These are phyloP conservation scores for Uronychia setigera DNA, from an alignment of 73 alveolate species.

Conservation along the genomic window DNA sequence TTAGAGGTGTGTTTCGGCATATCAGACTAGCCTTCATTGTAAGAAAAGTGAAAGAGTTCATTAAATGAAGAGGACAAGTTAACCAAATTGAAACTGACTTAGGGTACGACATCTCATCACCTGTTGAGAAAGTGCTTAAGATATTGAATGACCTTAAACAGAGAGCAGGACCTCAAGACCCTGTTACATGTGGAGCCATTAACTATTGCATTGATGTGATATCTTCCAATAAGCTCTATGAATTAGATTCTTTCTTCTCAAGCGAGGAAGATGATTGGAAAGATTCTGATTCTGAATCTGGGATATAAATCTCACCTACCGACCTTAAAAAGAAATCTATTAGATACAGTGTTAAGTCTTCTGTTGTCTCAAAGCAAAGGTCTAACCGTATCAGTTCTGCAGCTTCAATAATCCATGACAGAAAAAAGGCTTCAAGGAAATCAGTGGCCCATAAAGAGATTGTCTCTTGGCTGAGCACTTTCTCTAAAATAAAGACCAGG, in stretches of 20 bases:
- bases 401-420: neutral
- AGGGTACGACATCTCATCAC: neutral
- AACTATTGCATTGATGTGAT: slow-evolving; percentile 6
- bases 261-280: neutral
- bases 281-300: neutral
- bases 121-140: neutral
- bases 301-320: neutral
- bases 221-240: slow-evolving; percentile 1
- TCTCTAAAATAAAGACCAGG: neutral
- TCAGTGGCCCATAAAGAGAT: neutral
- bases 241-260: neutral
- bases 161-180: neutral
- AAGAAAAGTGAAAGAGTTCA: neutral
- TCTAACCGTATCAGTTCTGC: neutral
- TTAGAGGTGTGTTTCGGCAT: neutral
- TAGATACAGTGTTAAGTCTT: neutral
- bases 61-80: neutral
- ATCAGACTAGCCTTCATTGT: neutral
- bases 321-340: neutral
- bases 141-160: neutral
- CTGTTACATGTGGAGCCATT: neutral
- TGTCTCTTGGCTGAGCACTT: neutral
- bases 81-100: neutral
- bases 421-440: neutral
- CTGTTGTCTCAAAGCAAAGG: neutral